phyloP scores from a whole-genome alignment of 2,329 filamentous ascomycete species.

The Diaporthe destruens region DNA sequence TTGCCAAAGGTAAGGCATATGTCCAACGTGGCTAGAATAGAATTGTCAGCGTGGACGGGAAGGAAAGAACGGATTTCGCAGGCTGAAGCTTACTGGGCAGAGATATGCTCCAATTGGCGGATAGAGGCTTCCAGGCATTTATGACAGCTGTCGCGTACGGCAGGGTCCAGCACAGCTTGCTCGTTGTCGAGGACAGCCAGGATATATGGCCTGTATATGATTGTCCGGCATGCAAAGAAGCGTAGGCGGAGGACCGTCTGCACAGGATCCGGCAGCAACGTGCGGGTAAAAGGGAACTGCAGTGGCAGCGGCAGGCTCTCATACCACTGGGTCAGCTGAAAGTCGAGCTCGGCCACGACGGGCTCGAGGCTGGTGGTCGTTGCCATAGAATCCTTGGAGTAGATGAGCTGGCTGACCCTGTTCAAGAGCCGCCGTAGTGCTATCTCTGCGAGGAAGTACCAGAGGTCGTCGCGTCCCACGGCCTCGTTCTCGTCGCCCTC shows the following conservation, averaged over 20 bases:
- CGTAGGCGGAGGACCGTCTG: conserved; percentile 83
- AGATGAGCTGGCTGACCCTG: conserved; percentile 83
- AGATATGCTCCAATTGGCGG: conserved; percentile 82
- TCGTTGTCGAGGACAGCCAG: conserved; percentile 84
- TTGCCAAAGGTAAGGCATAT: conserved; percentile 89
- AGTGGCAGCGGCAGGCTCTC: conserved; percentile 80
- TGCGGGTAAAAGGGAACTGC: conserved; percentile 80
- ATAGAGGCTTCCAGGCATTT: conserved; percentile 86
- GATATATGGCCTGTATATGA: conserved; percentile 88
- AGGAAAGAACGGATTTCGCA: neutral
- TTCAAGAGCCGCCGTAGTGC: conserved; percentile 82
- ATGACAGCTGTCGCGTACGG: conserved; percentile 81
- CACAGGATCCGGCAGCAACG: conserved; percentile 77
- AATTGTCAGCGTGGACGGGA: neutral
- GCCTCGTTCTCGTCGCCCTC: conserved; percentile 75
- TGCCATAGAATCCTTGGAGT: conserved; percentile 78
- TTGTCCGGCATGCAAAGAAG: conserved; percentile 88
- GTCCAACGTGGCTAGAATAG: conserved; percentile 75
- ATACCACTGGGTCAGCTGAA: conserved; percentile 87
- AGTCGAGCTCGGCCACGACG: conserved; percentile 84
- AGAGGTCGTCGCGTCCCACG: conserved; percentile 80
- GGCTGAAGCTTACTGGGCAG: conserved; percentile 73
- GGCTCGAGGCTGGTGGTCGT: conserved; percentile 81
- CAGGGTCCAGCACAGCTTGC: conserved; percentile 76
- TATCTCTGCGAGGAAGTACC: conserved; percentile 90